Conservation (phyloP, 805 yeast genomes). For the Schwanniomyces vanrijiae region DNA sequence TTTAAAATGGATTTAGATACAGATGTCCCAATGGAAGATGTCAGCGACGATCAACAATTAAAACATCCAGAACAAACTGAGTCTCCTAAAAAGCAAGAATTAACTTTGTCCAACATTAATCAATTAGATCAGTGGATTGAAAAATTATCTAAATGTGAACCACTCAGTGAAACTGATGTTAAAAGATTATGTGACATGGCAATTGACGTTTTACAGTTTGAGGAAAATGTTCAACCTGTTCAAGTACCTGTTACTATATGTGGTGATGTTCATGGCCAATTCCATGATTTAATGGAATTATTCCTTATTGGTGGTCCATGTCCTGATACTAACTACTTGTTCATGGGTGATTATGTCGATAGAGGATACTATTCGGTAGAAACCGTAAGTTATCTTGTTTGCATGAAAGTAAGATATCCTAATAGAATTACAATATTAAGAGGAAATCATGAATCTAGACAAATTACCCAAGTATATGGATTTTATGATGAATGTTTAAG, state of each 20-base stretch:
- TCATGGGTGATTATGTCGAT: slow-evolving; percentile 77
- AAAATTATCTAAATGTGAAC: slow-evolving; percentile 74
- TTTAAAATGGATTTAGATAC: slow-evolving; percentile 72
- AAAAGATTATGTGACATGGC: slow-evolving; percentile 85
- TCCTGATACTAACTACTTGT: slow-evolving; percentile 48
- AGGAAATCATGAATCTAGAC: slow-evolving; percentile 95
- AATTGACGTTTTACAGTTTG: slow-evolving; percentile 83
- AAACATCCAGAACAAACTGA: slow-evolving; percentile 12
- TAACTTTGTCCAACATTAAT: slow-evolving; percentile 47
- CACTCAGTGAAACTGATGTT: slow-evolving; percentile 77
- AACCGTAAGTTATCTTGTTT: slow-evolving; percentile 83
- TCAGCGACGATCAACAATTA: slow-evolving; percentile 46
- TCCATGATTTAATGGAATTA: slow-evolving; percentile 89
- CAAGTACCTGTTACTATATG: slow-evolving; percentile 95
- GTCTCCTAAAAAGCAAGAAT: slow-evolving; percentile 34
- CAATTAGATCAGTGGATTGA: slow-evolving; percentile 90
- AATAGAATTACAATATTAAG: slow-evolving; percentile 87
- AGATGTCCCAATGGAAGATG: slow-evolving; percentile 86
- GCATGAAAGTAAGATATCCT: slow-evolving; percentile 91
- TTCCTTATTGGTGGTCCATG: slow-evolving; percentile 81
- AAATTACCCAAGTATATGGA: slow-evolving; percentile 94
- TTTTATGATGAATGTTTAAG: slow-evolving; percentile 94
- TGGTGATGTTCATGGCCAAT: slow-evolving; percentile 97
- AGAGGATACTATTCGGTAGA: slow-evolving; percentile 89
- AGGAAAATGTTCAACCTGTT: slow-evolving; percentile 94